Evolutionary conservation across 2,329 filamentous ascomycete genomes (phyloP), one percentile per base, ranked within the genome.

Genomic region (Thielaviopsis populi): DNA sequence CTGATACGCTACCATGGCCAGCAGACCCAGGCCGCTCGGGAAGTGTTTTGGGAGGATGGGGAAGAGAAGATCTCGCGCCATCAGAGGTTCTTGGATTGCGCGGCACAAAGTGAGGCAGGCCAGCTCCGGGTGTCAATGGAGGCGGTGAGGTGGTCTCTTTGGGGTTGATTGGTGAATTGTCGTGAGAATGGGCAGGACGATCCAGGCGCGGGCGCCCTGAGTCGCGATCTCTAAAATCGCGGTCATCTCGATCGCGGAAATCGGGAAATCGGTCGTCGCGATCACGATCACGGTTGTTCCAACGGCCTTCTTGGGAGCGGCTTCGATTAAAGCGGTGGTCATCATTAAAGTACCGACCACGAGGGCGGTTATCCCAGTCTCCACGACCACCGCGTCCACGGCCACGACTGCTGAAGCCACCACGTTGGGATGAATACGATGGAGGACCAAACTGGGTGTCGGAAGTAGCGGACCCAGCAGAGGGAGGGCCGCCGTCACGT

Each of bases 401-500:
- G 1, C 83, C 82, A 60, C 75, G 72, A 62, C 80, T 77, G 33
- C 74, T 72, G 65, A 82, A 81, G 5, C 80, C 80, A 37, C 80
- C 79, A 22, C 65, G 61, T 24, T 84, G 81, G 11, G 80, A 80
- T 63, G 79, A 79, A 8, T 79, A 78, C 10, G 77, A 77, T 8
- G 77, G 73, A 66, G 74, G 43, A 11, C 78, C 80, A 64, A 86
- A 85, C 0, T 81, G 78, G 13, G 82, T 79, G 67, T 91, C 87
- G 0, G 87, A 88, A 24, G 83, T 84, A 10, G 83, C 83, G 2
- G 87, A 89, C 3, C 85, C 85, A 19, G 85, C 86, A 1, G 86
- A 88, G 24, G 84, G 80, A 11, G 87, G 86, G 0, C 87, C 75
- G 10, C 73, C 87, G 69, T 91, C 88, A 69, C 88, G 79, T 8